Conservation (phyloP, 2,329 filamentous ascomycete species). For the Ceratocystis diversiconidia region DNA sequence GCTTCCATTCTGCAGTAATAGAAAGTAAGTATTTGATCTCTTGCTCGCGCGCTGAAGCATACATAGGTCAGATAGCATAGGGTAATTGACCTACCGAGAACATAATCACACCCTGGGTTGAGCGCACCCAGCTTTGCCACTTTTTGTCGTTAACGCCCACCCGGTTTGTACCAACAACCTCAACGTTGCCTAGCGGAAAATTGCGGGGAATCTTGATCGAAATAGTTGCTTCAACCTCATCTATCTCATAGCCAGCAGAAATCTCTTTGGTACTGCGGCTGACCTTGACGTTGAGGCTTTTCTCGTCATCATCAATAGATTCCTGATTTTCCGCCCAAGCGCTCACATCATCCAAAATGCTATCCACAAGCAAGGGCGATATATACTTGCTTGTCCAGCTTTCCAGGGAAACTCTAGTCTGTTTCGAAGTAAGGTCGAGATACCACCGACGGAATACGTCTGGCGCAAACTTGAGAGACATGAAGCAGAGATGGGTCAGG, state of each 20-base stretch:
- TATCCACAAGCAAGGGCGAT: conserved; percentile 53
- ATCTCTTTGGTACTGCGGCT: conserved; percentile 60
- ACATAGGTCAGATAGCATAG: not conserved
- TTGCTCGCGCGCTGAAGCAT: not conserved
- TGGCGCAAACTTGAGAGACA: conserved; percentile 61
- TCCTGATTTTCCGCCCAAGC: conserved; percentile 48
- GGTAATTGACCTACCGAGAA: conserved; percentile 47
- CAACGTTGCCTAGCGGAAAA: conserved; percentile 69
- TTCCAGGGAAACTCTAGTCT: conserved; percentile 67
- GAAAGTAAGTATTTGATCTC: conserved; percentile 5
- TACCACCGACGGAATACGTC: conserved; percentile 75
- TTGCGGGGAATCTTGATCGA: conserved; percentile 64
- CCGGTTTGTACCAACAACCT: conserved; percentile 62
- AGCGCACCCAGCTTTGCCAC: conserved; percentile 83
- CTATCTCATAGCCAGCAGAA: conserved; percentile 70
- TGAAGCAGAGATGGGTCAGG: conserved; percentile 72
- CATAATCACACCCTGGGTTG: conserved; percentile 81
- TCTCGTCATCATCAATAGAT: conserved; percentile 30
- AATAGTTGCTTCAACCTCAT: conserved; percentile 73
- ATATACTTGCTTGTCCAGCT: conserved; percentile 76
- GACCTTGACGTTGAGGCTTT: conserved; percentile 53
- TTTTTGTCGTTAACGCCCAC: conserved; percentile 82
- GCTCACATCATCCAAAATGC: conserved; percentile 53
- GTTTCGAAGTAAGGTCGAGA: conserved; percentile 63
- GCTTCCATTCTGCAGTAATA: conserved; percentile 48